Evolutionary conservation across 2,329 filamentous ascomycete genomes (phyloP).

Genomic region (Myriosclerotinia curreyana): DNA sequence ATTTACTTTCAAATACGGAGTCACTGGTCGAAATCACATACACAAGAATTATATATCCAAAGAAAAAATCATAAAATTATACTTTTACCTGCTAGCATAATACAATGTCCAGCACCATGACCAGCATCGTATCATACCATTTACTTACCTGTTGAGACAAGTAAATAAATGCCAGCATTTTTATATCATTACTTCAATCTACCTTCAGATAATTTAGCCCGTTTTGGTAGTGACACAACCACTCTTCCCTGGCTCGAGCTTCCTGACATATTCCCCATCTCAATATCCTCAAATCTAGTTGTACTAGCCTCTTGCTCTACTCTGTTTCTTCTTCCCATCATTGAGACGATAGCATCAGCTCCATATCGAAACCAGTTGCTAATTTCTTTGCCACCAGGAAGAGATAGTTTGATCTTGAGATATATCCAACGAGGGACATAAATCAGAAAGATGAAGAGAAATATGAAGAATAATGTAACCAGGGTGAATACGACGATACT

Average conservation of each 20-base stretch:
- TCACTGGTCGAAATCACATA: neutral
- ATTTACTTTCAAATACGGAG: neutral
- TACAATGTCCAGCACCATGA: neutral
- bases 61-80: neutral
- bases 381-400: neutral
- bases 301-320: neutral
- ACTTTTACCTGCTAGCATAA: neutral
- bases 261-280: neutral
- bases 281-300: neutral
- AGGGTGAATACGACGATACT: neutral
- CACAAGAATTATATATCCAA: neutral
- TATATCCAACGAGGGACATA: slow-evolving; percentile 4
- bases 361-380: neutral
- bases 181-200: neutral
- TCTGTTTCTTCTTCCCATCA: neutral
- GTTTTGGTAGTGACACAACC: neutral
- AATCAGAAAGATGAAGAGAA: neutral
- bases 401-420: neutral
- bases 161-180: neutral
- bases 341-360: neutral
- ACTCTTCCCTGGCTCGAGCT: neutral
- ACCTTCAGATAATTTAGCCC: neutral
- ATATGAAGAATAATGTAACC: neutral
- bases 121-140: neutral
- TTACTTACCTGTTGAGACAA: neutral